Conservation (phyloP, 257 asterid genomes). For the Salvia rosmarinus region DNA sequence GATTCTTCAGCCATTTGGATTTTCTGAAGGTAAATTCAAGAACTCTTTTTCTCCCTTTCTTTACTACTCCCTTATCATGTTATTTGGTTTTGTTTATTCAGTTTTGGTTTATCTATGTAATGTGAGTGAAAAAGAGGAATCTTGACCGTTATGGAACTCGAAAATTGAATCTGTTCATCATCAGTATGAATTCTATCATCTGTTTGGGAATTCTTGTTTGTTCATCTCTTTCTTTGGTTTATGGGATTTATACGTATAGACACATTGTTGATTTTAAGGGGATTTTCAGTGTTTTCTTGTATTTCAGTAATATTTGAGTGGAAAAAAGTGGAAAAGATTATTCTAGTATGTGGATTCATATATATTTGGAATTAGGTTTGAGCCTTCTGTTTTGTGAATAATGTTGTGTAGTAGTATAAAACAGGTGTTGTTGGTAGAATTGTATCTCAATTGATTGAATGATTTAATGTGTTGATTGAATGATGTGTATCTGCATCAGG, state of each 20-base stretch:
- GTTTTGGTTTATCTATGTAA: conserved; percentile 11
- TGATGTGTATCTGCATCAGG: conserved; percentile 14
- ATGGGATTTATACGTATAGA: background rate
- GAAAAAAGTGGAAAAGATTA: background rate
- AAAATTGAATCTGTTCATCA: conserved; percentile 34
- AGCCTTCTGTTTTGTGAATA: background rate
- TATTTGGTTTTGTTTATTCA: conserved; percentile 15
- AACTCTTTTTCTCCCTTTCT: conserved; percentile 17
- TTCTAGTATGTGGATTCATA: background rate
- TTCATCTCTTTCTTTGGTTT: background rate
- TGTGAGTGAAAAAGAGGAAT: conserved; percentile 23
- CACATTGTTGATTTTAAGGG: conserved; percentile 6
- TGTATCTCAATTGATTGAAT: background rate
- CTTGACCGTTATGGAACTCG: conserved; percentile 14
- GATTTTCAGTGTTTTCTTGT: conserved; percentile 17
- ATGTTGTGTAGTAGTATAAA: background rate
- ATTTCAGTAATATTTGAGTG: background rate
- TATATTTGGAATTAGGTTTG: background rate
- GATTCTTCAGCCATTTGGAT: conserved; percentile 39
- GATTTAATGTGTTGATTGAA: background rate
- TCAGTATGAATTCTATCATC: conserved; percentile 22
- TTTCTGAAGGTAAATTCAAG: conserved; percentile 39
- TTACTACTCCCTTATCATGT: background rate
- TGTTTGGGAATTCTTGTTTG: conserved; percentile 31
- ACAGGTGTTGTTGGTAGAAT: conserved; percentile 1